These are phyloP conservation scores for Candida quercuum DNA, from an alignment of 805 yeast genomes.

Conservation along the genomic window DNA sequence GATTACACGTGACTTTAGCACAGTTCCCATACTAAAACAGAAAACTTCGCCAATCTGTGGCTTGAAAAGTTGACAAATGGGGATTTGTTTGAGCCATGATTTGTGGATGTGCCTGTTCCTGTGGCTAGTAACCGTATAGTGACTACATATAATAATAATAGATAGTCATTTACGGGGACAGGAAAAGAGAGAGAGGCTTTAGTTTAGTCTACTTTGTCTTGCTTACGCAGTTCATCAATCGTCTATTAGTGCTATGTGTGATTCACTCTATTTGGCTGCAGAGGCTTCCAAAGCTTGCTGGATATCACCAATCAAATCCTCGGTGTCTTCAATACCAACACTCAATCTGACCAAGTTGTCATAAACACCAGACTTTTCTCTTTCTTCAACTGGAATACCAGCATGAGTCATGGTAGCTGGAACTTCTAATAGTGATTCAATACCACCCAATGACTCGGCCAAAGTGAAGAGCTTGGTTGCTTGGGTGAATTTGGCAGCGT, in stretches of 20 bases:
- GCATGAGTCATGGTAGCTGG: conserved; percentile 93
- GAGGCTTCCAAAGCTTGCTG: conserved; percentile 51
- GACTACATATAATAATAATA: no score
- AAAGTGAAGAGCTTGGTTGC: conserved; percentile 72
- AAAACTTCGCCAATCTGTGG: conserved; percentile 7
- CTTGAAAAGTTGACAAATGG: conserved; percentile 3
- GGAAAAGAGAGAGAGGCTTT: no score
- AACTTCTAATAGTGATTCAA: conserved; percentile 79
- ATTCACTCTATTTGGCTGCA: conserved; percentile 2
- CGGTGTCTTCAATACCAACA: conserved; percentile 83
- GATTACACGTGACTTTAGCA: conserved; percentile 23
- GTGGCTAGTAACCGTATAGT: no score
- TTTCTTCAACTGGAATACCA: conserved; percentile 73
- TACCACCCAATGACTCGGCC: conserved; percentile 90
- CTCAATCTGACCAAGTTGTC: conserved; percentile 80
- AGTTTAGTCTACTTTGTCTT: no score
- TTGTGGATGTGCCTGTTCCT: neutral
- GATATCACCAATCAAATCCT: conserved; percentile 68
- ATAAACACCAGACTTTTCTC: conserved; percentile 75
- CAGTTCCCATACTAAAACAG: conserved; percentile 1
- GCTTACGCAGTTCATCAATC: no score
- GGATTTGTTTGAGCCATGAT: neutral
- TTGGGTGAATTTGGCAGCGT: conserved; percentile 70
- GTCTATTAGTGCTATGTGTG: neutral
- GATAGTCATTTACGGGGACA: no score